Conservation (phyloP, 768 basidiomycete species). For the Mycena latifolia region DNA sequence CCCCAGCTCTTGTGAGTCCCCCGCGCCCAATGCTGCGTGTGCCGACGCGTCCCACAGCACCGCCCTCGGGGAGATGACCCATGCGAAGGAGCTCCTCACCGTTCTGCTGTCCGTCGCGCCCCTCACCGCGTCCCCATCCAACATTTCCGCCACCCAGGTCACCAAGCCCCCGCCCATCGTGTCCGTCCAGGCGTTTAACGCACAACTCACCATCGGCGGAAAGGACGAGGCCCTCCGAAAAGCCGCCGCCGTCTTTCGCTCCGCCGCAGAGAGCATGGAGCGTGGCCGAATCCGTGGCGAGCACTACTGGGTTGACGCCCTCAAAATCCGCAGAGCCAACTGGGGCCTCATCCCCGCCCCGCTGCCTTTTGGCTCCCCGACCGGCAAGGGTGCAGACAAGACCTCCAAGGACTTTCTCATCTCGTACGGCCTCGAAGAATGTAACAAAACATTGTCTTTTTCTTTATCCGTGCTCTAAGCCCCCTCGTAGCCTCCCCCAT, state of each 20-base stretch:
- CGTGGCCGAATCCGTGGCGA: conserved; percentile 70
- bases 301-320: conserved; percentile 85
- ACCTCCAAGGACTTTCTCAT: conserved; percentile 86
- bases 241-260: conserved; percentile 77
- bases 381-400: conserved; percentile 83
- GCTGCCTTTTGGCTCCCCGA: conserved; percentile 75
- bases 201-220: conserved; percentile 78
- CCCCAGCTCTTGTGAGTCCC: conserved; percentile 78
- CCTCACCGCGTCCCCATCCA: conserved; percentile 16
- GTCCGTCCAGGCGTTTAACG: conserved; percentile 79
- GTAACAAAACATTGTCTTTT: conserved; percentile 60
- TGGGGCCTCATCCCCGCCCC: conserved; percentile 88
- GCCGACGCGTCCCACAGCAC: conserved; percentile 56
- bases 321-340: conserved; percentile 80
- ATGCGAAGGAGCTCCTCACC: conserved; percentile 77
- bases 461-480: conserved; percentile 8
- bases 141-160: conserved; percentile 72
- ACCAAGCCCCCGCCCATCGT: conserved; percentile 73
- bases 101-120: conserved; percentile 62
- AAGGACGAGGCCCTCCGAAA: conserved; percentile 86
- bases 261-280: conserved; percentile 78
- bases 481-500: conserved; percentile 65
- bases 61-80: conserved; percentile 84
- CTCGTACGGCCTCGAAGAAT: conserved; percentile 86
- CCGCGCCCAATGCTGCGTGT: background rate